Conservation (phyloP, 2,329 filamentous ascomycete species). For the Acrodontium crateriforme region DNA sequence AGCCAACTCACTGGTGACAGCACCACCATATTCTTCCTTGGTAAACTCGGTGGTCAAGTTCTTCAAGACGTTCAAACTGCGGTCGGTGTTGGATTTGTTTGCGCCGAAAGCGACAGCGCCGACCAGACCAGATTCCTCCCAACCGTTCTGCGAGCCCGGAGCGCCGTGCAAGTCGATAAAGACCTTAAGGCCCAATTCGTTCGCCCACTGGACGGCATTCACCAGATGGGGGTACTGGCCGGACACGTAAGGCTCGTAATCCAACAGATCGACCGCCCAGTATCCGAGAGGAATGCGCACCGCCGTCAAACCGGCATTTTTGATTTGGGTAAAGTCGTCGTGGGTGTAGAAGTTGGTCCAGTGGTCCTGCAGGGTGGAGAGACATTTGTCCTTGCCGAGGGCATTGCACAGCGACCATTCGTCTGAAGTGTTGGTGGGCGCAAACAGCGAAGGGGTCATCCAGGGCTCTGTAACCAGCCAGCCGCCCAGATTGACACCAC, state of each 20-base stretch:
- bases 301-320: conserved; percentile 8
- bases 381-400: conserved; percentile 10
- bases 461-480: conserved; percentile 14
- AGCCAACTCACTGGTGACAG: conserved; percentile 8
- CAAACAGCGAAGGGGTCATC: conserved; percentile 9
- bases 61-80: conserved; percentile 11
- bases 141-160: conserved; percentile 13
- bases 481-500: conserved; percentile 13
- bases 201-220: conserved; percentile 13
- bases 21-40: conserved; percentile 8
- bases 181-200: conserved; percentile 11
- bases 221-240: conserved; percentile 10
- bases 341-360: conserved; percentile 9
- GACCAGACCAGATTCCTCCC: conserved; percentile 10
- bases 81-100: conserved; percentile 11
- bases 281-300: conserved; percentile 16
- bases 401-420: conserved; percentile 14
- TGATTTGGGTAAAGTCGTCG: conserved; percentile 12
- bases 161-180: conserved; percentile 14
- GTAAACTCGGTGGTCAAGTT: conserved; percentile 15
- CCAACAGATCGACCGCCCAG: conserved; percentile 13
- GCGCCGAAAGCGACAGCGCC: conserved; percentile 8
- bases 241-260: conserved; percentile 11
- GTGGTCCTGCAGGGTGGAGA: conserved; percentile 9
- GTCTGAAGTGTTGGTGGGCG: conserved; percentile 8